Evolutionary conservation across 768 basidiomycete genomes (phyloP).

Genomic region (Melanogaster broomeanus): DNA sequence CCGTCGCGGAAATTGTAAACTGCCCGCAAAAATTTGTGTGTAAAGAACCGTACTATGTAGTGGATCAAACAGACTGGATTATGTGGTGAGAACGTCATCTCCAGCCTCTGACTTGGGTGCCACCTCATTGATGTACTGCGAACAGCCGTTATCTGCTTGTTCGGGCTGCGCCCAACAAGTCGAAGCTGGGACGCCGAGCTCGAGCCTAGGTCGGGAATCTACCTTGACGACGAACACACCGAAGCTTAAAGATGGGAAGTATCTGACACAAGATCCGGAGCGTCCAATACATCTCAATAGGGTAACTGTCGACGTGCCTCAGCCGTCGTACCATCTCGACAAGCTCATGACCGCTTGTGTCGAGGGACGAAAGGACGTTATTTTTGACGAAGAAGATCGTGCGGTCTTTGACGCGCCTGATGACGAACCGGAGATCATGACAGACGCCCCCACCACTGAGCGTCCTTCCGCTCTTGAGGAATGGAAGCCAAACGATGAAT

Average conservation of each 20-base stretch:
- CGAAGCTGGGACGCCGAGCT: neutral
- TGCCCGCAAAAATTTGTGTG: conserved; percentile 56
- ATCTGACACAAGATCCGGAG: conserved; percentile 50
- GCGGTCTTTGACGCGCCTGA: conserved; percentile 38
- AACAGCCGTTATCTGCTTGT: conserved; percentile 65
- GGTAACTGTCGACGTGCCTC: conserved; percentile 52
- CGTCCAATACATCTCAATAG: neutral
- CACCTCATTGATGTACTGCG: neutral
- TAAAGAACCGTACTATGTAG: conserved; percentile 58
- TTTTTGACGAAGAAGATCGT: conserved; percentile 52
- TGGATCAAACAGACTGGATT: conserved; percentile 68
- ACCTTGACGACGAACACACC: no score
- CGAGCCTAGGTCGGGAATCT: no score
- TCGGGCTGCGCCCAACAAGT: conserved; percentile 28
- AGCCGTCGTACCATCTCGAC: conserved; percentile 56
- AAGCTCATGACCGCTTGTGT: conserved; percentile 44
- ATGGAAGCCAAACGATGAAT: conserved; percentile 56
- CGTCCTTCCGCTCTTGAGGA: conserved; percentile 22
- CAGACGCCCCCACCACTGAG: no score
- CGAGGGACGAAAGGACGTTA: conserved; percentile 42
- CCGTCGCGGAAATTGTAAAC: conserved; percentile 70
- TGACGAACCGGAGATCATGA: neutral
- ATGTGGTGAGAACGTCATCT: conserved; percentile 48
- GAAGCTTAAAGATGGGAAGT: conserved; percentile 30
- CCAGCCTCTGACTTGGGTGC: neutral